A percentile compares a stretch with the other conserved stretches of the same genome.
Evolutionary conservation across 176 grass and related monocot species (phyloP).

Genomic region (Aegilops sharonensis): DNA sequence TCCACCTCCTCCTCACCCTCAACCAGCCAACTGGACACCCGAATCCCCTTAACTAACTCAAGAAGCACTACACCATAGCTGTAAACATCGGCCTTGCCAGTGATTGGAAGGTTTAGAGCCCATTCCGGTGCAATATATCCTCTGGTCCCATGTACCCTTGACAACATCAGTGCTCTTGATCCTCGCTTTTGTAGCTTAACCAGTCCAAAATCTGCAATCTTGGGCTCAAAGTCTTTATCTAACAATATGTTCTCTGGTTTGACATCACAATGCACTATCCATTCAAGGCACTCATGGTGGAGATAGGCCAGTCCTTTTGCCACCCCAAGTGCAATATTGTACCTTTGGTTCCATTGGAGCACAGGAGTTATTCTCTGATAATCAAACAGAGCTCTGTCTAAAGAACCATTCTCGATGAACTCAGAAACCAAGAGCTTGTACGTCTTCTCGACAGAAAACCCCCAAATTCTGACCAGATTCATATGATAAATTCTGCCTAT

Average conservation of each 20-base stretch:
- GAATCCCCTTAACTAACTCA: constrained; percentile 44
- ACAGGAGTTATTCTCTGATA: not conserved
- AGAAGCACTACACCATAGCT: constrained; percentile 60
- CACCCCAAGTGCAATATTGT: constrained; percentile 52
- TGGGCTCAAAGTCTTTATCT: constrained; percentile 48
- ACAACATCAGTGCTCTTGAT: constrained; percentile 5
- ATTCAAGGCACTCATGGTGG: constrained; percentile 68
- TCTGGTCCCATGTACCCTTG: constrained; percentile 59
- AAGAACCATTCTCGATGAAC: constrained; percentile 50
- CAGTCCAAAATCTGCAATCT: constrained; percentile 65
- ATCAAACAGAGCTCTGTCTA: constrained; percentile 39
- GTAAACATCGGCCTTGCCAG: constrained; percentile 54
- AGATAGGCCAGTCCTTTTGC: constrained; percentile 56
- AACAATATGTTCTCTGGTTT: constrained; percentile 66
- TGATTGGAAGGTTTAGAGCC: constrained; percentile 60
- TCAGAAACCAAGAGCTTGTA: constrained; percentile 49
- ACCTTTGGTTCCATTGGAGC: constrained; percentile 47
- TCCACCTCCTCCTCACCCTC: constrained; percentile 19
- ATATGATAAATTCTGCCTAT: constrained; percentile 60
- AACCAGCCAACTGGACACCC: constrained; percentile 35
- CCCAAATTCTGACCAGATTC: constrained; percentile 53
- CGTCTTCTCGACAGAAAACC: constrained; percentile 38
- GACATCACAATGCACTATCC: constrained; percentile 70
- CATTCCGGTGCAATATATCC: constrained; percentile 72
- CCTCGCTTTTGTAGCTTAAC: constrained; percentile 40